Evolutionary conservation across 768 basidiomycete genomes (phyloP).

Genomic region (Rhizopogon sp.): DNA sequence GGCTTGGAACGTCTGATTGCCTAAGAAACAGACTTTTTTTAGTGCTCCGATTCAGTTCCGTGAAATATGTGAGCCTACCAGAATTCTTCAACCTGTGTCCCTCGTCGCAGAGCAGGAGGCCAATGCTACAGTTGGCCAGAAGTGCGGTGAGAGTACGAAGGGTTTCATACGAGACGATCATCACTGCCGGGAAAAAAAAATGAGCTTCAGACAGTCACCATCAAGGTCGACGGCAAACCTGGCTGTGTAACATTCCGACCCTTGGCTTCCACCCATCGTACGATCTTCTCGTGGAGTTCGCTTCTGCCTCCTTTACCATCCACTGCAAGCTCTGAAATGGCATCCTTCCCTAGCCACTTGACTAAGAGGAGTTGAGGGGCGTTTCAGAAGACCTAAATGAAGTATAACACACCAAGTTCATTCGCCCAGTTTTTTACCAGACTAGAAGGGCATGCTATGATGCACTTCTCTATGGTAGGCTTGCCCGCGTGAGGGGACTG

Average conservation of each 20-base stretch:
- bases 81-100: constrained; percentile 97
- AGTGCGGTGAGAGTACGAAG: constrained; percentile 76
- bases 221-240: constrained; percentile 41
- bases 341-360: constrained; percentile 91
- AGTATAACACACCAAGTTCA: constrained; percentile 65
- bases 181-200: constrained; percentile 46
- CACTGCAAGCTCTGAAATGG: constrained; percentile 78
- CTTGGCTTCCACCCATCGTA: constrained; percentile 83
- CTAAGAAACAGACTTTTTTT: constrained; percentile 32
- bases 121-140: constrained; percentile 77
- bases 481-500: constrained; percentile 89
- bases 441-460: constrained; percentile 96
- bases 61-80: constrained; percentile 38
- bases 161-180: constrained; percentile 99
- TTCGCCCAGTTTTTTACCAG: constrained; percentile 99
- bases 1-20: constrained; percentile 83
- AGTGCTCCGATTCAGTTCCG: neutral
- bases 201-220: neutral
- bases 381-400: neutral
- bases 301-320: constrained; percentile 91
- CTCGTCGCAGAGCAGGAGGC: constrained; percentile 93
- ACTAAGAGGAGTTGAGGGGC: constrained; percentile 29
- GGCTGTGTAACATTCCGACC: constrained; percentile 91
- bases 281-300: constrained; percentile 72
- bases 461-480: constrained; percentile 91